Percentiles rank a stretch among this genome's conserved stretches.
These are phyloP conservation scores for Mycena albidolilacea DNA, from an alignment of 768 basidiomycete species.

Conservation along the genomic window DNA sequence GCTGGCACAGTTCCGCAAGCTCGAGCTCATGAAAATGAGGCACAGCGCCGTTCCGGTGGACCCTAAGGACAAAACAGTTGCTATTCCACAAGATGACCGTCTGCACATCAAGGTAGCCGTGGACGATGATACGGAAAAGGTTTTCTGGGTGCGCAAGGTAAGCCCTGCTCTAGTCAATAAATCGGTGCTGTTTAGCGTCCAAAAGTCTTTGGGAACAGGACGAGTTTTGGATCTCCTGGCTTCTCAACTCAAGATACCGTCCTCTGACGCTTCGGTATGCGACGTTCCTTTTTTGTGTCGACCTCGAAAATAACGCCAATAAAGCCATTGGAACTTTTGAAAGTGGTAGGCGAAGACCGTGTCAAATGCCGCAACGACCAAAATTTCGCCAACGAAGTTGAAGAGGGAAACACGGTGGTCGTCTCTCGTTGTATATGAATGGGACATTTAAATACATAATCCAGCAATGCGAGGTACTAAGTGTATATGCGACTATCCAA, in stretches of 20 bases:
- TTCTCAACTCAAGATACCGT: constrained; percentile 51
- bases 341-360: constrained; percentile 42
- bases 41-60: constrained; percentile 78
- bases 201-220: constrained; percentile 69
- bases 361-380: constrained; percentile 63
- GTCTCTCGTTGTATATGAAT: constrained; percentile 31
- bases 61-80: constrained; percentile 64
- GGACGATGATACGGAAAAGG: constrained; percentile 54
- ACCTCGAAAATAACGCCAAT: not conserved
- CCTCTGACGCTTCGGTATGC: constrained; percentile 49
- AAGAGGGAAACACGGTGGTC: constrained; percentile 63
- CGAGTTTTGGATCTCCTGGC: constrained; percentile 73
- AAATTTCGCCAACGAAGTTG: constrained; percentile 63
- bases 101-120: constrained; percentile 66
- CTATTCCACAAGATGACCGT: constrained; percentile 68
- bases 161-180: constrained; percentile 22
- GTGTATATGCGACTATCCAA: constrained; percentile 43
- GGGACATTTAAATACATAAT: constrained; percentile 56
- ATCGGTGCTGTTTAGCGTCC: not conserved
- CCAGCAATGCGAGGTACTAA: constrained; percentile 59
- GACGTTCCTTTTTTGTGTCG: not conserved
- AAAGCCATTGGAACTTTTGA: constrained; percentile 61
- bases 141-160: constrained; percentile 85
- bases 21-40: constrained; percentile 83
- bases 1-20: constrained; percentile 65